A percentile compares a stretch with the other conserved stretches of the same genome.
phyloP scores from a whole-genome alignment of 2,329 filamentous ascomycete genomes.

The Incumbomyces delicatus region DNA sequence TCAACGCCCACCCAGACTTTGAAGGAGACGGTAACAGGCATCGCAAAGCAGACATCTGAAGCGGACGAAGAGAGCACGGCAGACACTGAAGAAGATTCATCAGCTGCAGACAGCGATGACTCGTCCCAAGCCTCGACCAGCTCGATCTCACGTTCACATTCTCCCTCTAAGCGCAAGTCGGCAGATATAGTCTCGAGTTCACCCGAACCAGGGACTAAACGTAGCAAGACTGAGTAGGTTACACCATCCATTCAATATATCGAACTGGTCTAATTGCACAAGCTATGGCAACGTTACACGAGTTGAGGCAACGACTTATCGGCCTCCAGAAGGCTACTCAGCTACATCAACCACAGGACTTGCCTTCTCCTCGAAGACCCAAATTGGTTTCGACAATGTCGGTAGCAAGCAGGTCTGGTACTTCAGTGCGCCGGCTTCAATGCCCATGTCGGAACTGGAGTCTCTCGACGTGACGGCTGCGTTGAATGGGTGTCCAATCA shows the following conservation, averaged over 20 bases:
- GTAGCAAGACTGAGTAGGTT: not conserved
- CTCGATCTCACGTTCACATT: not conserved
- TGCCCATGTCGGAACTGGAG: constrained; percentile 36
- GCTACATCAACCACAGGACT: constrained; percentile 16
- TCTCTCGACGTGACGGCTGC: constrained; percentile 34
- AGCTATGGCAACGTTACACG: not conserved
- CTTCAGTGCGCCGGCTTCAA: constrained; percentile 35
- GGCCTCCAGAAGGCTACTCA: constrained; percentile 35
- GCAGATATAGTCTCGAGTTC: not conserved
- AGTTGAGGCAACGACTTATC: constrained; percentile 27
- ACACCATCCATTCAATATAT: too few relatives aligned
- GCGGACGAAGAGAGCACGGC: constrained; percentile 4
- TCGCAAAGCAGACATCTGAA: not conserved
- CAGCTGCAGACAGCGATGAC: not conserved
- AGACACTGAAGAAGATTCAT: not conserved
- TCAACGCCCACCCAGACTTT: not conserved
- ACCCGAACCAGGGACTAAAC: not conserved
- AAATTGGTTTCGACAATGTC: constrained; percentile 17
- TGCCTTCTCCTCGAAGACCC: constrained; percentile 8
- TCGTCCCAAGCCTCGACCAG: constrained; percentile 2
- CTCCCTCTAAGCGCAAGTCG: not conserved
- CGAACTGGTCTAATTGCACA: too few relatives aligned
- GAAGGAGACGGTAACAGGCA: not conserved
- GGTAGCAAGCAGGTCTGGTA: constrained; percentile 39
- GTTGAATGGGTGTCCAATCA: constrained; percentile 31